These are phyloP conservation scores for Hemerocallis citrina DNA, from an alignment of 106 monocot genomes.

Conservation along the genomic window DNA sequence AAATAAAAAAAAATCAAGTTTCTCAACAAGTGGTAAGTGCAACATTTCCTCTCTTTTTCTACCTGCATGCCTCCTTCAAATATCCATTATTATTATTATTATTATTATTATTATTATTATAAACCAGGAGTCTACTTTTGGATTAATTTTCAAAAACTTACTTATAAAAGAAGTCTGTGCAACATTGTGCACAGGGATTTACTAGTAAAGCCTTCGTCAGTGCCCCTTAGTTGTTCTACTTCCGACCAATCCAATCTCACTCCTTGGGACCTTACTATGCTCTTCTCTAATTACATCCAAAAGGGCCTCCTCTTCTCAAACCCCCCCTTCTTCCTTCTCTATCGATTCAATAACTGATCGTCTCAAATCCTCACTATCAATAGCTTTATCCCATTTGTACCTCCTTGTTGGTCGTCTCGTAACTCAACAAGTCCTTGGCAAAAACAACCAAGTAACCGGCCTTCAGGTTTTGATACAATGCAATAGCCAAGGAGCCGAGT, in stretches of 20 bases:
- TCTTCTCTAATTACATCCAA: slow-evolving; percentile 57
- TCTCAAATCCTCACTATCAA: slow-evolving; percentile 46
- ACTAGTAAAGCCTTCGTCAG: neutral
- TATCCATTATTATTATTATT: neutral
- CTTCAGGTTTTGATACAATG: slow-evolving; percentile 30
- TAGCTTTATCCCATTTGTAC: slow-evolving; percentile 47
- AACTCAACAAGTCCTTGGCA: slow-evolving; percentile 7
- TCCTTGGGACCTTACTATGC: slow-evolving; percentile 39
- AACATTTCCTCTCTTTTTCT: neutral
- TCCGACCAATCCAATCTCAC: slow-evolving; percentile 22
- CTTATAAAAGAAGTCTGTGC: no score
- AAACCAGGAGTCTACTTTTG: no score
- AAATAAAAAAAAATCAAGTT: neutral
- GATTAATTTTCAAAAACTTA: no score
- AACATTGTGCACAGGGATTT: no score
- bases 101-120: no score
- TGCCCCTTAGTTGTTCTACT: neutral
- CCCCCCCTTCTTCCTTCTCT: neutral
- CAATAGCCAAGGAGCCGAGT: slow-evolving; percentile 44
- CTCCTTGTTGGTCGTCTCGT: slow-evolving; percentile 69
- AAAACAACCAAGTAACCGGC: slow-evolving; percentile 2
- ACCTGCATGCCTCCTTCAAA: neutral
- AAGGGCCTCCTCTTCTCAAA: slow-evolving; percentile 74
- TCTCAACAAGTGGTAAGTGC: neutral
- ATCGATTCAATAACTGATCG: slow-evolving; percentile 12